Evolutionary conservation across 2,329 filamentous ascomycete genomes (phyloP), one percentile per base, ranked within the genome.

Genomic region (Fusarium chaquense): DNA sequence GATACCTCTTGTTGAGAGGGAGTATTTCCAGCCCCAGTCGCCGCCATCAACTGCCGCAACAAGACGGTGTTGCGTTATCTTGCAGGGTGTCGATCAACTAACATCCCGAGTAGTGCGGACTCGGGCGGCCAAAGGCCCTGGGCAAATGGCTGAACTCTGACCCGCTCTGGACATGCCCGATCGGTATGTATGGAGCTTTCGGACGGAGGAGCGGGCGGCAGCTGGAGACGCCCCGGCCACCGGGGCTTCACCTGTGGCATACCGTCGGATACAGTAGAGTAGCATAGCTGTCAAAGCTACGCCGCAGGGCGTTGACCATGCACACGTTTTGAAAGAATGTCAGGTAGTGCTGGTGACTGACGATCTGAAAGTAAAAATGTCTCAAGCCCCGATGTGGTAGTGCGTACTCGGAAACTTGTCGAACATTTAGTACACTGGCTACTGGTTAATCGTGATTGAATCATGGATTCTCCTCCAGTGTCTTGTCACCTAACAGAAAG

Each of bases 131-230:
- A 47, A 62, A 70, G 60, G 62, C 20, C 45, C 67, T 55, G 43
- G 61, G 51, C 62, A 54, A 36, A 55, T 59, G 73, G 72, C 73
- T 75, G 73, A 75, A 76, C 72, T 71, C 60, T 75, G 65, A 58
- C 63, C 73, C 72, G 69, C 72, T 68, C 58, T 73, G 57, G 54
- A 58, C 64, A 65, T 71, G 66, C 62, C 73, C 73, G 73, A 76
- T 73, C 73, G 73, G 73, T 75, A 71, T 66, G 69, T 69, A 72
- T 74, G 73, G 73, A 58, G 65, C 66, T 55, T 40, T 74, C 62
- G 71, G 73, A 62, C 73, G 73, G 73, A 75, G 73, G 71, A 73
- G 65, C 73, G 71, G 73, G 55, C 67, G 69, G 59, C 58, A 59
- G 47, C 65, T 74, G 61, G 61, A 69, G 66, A 65, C 45, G 58